Percentiles rank a stretch among this genome's conserved stretches.
phyloP scores from a whole-genome alignment of 1,284 basidiomycete species.

The Cystobasidiaceae sp. region DNA sequence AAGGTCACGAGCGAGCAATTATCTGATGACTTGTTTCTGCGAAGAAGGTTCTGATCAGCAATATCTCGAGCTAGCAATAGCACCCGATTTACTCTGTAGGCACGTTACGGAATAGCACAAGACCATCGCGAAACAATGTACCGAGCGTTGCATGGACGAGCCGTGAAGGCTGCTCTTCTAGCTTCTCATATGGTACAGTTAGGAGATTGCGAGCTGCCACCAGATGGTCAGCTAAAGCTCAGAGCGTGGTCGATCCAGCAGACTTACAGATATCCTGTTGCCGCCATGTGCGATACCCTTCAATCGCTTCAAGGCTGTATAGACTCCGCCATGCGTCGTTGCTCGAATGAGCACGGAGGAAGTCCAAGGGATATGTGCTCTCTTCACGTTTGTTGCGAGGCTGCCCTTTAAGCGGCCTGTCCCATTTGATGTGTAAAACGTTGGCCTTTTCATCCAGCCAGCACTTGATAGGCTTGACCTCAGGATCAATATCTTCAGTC shows the following conservation, averaged over 20 bases:
- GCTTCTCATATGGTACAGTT: conserved; percentile 21
- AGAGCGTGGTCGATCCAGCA: background rate
- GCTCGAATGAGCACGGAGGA: conserved; percentile 43
- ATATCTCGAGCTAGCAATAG: too few relatives aligned
- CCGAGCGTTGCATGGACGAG: conserved; percentile 45
- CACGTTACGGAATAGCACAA: conserved; percentile 55
- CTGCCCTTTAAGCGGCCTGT: conserved; percentile 33
- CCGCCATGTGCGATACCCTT: conserved; percentile 55
- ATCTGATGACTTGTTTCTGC: conserved; percentile 13
- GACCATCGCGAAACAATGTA: conserved; percentile 54
- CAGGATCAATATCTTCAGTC: conserved; percentile 54
- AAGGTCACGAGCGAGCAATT: conserved; percentile 43
- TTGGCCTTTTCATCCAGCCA: conserved; percentile 48
- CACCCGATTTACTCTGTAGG: conserved; percentile 52
- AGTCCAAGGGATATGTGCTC: conserved; percentile 52
- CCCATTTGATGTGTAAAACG: conserved; percentile 47
- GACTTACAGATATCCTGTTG: conserved; percentile 49
- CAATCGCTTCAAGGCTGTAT: conserved; percentile 50
- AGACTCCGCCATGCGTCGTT: conserved; percentile 34
- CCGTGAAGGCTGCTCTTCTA: conserved; percentile 2
- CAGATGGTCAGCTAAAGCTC: background rate
- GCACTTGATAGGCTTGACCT: conserved; percentile 49
- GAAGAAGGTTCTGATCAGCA: conserved; percentile 20
- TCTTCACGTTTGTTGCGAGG: conserved; percentile 12
- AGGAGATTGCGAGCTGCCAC: conserved; percentile 10